These are phyloP conservation scores for Mycena capillaripes DNA, from an alignment of 768 basidiomycete genomes.

Conservation along the genomic window DNA sequence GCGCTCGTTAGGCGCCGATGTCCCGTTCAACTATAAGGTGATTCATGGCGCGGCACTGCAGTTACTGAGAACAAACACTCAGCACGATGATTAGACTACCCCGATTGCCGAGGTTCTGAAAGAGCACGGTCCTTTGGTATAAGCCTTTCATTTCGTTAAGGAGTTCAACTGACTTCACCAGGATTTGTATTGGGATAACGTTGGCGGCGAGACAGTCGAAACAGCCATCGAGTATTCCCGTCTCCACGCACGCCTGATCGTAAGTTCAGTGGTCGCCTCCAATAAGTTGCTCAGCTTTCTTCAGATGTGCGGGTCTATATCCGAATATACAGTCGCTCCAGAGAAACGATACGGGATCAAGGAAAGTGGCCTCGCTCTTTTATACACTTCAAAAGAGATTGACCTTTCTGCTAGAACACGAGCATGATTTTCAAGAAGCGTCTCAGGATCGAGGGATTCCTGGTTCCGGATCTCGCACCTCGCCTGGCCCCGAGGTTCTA, in stretches of 20 bases:
- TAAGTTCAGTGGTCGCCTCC: conserved; percentile 37
- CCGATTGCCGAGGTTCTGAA: conserved; percentile 59
- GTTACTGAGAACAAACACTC: too few relatives aligned
- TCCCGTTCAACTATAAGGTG: conserved; percentile 81
- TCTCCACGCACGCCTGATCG: conserved; percentile 57
- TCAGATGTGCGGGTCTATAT: conserved; percentile 38
- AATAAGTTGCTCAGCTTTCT: conserved; percentile 32
- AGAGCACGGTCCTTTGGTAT: conserved; percentile 67
- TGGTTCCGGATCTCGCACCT: conserved; percentile 39
- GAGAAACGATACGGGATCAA: conserved; percentile 36
- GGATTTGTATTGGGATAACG: conserved; percentile 52
- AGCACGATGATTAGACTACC: too few relatives aligned
- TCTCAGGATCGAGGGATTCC: conserved; percentile 47
- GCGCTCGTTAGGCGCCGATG: conserved; percentile 65
- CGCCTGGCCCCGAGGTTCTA: conserved; percentile 48
- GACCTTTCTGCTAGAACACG: conserved; percentile 36
- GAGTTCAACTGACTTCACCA: not conserved
- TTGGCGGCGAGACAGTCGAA: conserved; percentile 62
- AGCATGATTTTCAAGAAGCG: conserved; percentile 43
- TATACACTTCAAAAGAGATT: too few relatives aligned
- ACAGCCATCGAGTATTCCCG: conserved; percentile 53
- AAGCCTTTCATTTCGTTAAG: not conserved
- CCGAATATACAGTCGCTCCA: conserved; percentile 34
- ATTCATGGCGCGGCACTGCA: too few relatives aligned
- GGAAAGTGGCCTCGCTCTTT: not conserved